Base-by-base conservation (phyloP, 2,329 filamentous ascomycete species). In the Monosporascus sp. region DNA sequence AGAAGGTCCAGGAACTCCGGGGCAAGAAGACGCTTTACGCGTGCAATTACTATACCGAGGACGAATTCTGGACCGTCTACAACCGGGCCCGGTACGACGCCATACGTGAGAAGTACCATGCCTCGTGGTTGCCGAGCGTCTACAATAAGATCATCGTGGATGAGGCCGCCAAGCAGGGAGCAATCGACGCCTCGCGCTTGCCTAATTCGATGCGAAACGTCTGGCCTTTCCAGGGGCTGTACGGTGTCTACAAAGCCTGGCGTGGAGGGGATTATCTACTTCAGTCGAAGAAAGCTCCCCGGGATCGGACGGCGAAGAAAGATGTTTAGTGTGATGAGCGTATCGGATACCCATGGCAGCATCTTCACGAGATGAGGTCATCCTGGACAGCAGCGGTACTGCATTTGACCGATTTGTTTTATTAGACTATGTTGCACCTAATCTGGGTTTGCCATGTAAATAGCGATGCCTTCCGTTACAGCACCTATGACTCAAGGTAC, bases 1-100 rank as follows among this genome's bases (percentile, higher is more conserved):
- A 73, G 8, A 81, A 79, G 52, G 74, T 88, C 0, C 74, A 76
- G 8, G 77, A 80, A 26, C 73, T 86, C 7, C 75, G 79, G 2
- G 86, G 86, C 6, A 84, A 82, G 73, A 88, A 88, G 68, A 87
- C 84, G 74, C 70, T 89, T 1, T 89, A 89, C 57, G 84, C 85
- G 1, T 85, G 88, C 53, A 81, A 83, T 0, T 88, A 85, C 67
- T 87, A 87, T 65, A 80, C 77, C 3, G 80, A 86, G 63, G 76
- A 80, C 0, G 86, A 89, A 58, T 89, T 89, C 65, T 88, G 86
- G 85, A 66, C 72, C 9, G 75, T 81, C 51, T 89, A 88, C 56
- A 79, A 87, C 63, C 72, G 75, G 38, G 60, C 70, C 7, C 80
- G 80, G 63, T 88, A 89, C 56, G 79, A 87, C 45, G 66, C 63